These are phyloP conservation scores for Populus hybrid DNA, from an alignment of 441 rosid genomes.

Conservation along the genomic window DNA sequence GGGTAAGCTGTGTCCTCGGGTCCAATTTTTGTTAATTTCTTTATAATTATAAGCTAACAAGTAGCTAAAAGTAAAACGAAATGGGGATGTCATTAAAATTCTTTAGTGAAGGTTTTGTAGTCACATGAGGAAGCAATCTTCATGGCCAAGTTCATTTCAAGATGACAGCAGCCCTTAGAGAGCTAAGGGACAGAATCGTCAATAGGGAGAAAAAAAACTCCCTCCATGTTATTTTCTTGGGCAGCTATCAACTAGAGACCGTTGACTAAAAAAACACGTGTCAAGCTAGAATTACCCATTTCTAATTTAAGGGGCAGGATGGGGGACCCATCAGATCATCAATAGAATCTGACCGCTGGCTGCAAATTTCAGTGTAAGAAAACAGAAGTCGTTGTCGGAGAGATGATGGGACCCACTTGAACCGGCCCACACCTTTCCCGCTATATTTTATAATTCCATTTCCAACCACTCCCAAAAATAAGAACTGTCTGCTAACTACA, in stretches of 20 bases:
- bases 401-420: slow-evolving; percentile 22
- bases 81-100: background rate
- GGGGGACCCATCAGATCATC: slow-evolving; percentile 17
- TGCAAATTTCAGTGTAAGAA: background rate
- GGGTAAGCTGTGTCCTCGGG: no score
- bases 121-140: background rate
- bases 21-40: no score
- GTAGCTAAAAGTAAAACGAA: background rate
- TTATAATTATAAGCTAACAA: background rate
- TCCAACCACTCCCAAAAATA: slow-evolving; percentile 35
- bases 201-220: background rate
- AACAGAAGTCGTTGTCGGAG: slow-evolving; percentile 2
- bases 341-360: slow-evolving; percentile 14
- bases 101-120: background rate
- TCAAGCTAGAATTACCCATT: background rate
- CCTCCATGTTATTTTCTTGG: background rate
- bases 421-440: slow-evolving; percentile 33
- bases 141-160: background rate
- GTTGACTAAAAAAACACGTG: slow-evolving; percentile 28
- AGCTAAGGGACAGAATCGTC: slow-evolving; percentile 13
- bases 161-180: background rate
- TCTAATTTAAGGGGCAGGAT: background rate
- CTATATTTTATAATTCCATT: slow-evolving; percentile 24
- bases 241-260: slow-evolving; percentile 29
- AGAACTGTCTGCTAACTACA: slow-evolving; percentile 29